A percentile compares a stretch with the other conserved stretches of the same genome.
Evolutionary conservation across 306 rosid species (phyloP).

Genomic region (Acacia crassicarpa): DNA sequence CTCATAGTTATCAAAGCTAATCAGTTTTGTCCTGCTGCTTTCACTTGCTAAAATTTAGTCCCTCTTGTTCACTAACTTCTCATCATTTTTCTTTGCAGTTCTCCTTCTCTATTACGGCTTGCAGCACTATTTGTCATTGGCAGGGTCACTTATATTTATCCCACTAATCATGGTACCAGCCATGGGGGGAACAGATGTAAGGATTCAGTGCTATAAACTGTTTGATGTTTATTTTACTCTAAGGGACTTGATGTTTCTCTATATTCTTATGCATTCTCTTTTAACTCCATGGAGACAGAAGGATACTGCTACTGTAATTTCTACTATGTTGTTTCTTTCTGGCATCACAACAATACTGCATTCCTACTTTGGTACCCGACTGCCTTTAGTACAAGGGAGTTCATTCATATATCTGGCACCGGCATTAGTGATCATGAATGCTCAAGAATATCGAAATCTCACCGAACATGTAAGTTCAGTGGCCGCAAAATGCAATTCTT

Average conservation of each 20-base stretch:
- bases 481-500: constrained; percentile 3
- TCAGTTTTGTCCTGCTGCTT: constrained; percentile 25
- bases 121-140: constrained; percentile 88
- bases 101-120: constrained; percentile 73
- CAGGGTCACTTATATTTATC: constrained; percentile 83
- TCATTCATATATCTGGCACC: constrained; percentile 94
- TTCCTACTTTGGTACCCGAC: constrained; percentile 80
- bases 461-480: constrained; percentile 71
- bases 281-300: constrained; percentile 52
- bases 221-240: constrained; percentile 17
- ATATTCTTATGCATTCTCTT: constrained; percentile 16
- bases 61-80: constrained; percentile 27
- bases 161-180: constrained; percentile 78
- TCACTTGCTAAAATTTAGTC: constrained; percentile 8
- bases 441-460: constrained; percentile 81
- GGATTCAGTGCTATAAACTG: constrained; percentile 32
- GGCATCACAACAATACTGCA: constrained; percentile 85
- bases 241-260: constrained; percentile 12
- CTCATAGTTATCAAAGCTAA: constrained; percentile 6
- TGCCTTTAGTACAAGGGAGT: constrained; percentile 98
- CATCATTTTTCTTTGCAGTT: constrained; percentile 53
- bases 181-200: constrained; percentile 89
- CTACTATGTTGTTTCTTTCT: constrained; percentile 86
- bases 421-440: constrained; percentile 73
- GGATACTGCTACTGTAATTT: constrained; percentile 85